Evolutionary conservation across 1,284 basidiomycete species (phyloP), one percentile per base, ranked within the genome.

Genomic region (Puccinia novopanici): DNA sequence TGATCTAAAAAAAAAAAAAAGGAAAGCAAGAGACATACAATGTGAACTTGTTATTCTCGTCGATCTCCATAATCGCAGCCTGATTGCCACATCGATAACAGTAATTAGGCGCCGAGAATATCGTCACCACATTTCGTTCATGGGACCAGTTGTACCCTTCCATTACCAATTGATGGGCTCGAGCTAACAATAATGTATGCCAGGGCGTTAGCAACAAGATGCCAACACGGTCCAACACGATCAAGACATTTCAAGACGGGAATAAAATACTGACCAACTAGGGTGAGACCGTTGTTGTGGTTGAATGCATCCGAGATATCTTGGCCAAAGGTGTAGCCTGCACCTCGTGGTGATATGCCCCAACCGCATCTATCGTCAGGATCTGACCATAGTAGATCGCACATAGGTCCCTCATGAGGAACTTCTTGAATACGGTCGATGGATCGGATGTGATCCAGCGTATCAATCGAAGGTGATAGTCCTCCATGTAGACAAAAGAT

Each of bases 1-100:
- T n/a, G n/a, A 17, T 50, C 52, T 37, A 68, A 55, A 81, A 50
- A 45, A 61, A 22, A 40, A 15, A 61, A 4, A 52, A 45, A 70
- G 72, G 80, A 52, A 19, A 77, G 75, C 73, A 55, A 54, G 57
- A 30, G 19, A 82, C 83, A 83, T 68, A 87, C 86, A 89, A 88
- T 76, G 88, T 88, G 19, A 82, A 81, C 63, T 85, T 84, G 76
- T 95, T 89, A 89, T 95, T 95, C 89, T 99, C 97, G 87, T 99
- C 96, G 87, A 99, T 98, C 88, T 99, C 96, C 92, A 99, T 97
- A 86, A 99, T 99, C 71, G 97, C 97, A 70, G 96, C 96, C 86
- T 99, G 97, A 87, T 99, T 99, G 79, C 96, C 96, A 86, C 97
- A 99, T 86, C 97, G 90, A 89, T 99, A 99, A 88, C 97, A 99